phyloP scores from a whole-genome alignment of 2,329 filamentous ascomycete genomes.

The Colletotrichum tabaci region DNA sequence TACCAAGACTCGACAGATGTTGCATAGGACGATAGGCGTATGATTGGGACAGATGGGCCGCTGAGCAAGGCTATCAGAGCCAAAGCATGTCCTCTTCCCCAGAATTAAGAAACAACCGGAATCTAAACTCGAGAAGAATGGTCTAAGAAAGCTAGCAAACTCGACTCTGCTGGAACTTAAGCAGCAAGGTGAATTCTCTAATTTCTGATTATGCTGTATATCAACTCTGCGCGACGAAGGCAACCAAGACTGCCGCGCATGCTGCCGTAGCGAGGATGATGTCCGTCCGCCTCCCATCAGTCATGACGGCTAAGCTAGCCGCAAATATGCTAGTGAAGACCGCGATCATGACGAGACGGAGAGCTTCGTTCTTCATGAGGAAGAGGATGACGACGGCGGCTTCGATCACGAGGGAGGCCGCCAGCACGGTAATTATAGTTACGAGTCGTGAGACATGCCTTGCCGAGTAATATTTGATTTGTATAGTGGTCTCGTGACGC shows the following conservation, averaged over 20 bases:
- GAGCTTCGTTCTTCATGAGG: not conserved
- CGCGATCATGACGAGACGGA: not conserved
- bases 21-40: too few species aligned
- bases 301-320: slow-evolving; percentile 2
- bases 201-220: too few species aligned
- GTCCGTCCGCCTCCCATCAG: not conserved
- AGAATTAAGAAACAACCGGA: too few species aligned
- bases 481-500: not conserved
- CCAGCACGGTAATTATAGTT: slow-evolving; percentile 1
- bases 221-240: not conserved
- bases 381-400: slow-evolving; percentile 2
- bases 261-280: not conserved
- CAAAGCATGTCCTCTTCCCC: too few species aligned
- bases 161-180: too few species aligned
- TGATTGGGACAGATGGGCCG: too few species aligned
- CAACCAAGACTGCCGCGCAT: not conserved
- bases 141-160: too few species aligned
- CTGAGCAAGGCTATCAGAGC: too few species aligned
- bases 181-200: too few species aligned
- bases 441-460: not conserved
- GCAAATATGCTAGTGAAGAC: not conserved
- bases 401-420: not conserved
- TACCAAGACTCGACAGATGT: too few species aligned
- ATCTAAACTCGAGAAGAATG: too few species aligned
- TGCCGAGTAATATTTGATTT: slow-evolving; percentile 3